Evolutionary conservation across 805 yeast species (phyloP).

Genomic region (Yarrowia divulgata): DNA sequence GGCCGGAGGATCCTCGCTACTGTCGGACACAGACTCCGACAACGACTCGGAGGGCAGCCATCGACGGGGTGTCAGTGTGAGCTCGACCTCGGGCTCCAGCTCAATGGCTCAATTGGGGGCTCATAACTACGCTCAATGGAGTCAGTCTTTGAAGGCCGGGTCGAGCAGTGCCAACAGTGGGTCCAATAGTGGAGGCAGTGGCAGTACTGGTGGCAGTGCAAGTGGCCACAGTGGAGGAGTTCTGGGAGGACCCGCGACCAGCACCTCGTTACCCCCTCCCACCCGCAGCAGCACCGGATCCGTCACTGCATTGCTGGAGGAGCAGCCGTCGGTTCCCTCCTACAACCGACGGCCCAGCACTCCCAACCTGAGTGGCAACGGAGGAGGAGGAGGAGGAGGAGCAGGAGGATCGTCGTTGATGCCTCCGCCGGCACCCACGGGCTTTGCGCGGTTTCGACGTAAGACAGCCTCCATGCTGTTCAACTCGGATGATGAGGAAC

Average conservation of each 20-base stretch:
- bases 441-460: slow-evolving; percentile 21
- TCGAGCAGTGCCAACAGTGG: no score
- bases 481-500: slow-evolving; percentile 33
- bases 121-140: slow-evolving; percentile 31
- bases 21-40: slow-evolving; percentile 4
- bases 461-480: slow-evolving; percentile 31
- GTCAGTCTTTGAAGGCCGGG: slow-evolving; percentile 1
- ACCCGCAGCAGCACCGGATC: slow-evolving; percentile 19
- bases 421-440: slow-evolving; percentile 31
- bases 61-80: background rate
- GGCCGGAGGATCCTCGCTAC: background rate
- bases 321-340: background rate
- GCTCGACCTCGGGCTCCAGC: slow-evolving; percentile 12
- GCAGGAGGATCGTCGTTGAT: background rate
- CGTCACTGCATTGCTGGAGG: background rate
- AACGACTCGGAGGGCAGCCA: background rate
- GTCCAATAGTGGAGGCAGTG: background rate
- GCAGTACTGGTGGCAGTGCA: background rate
- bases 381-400: no score
- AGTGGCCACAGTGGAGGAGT: background rate
- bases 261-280: background rate
- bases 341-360: slow-evolving; percentile 10
- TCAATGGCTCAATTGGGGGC: slow-evolving; percentile 29
- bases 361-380: background rate
- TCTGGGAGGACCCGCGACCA: background rate